Evolutionary conservation across 768 basidiomycete species (phyloP), one percentile per base, ranked within the genome.

Genomic region (Lactarius evosmus): DNA sequence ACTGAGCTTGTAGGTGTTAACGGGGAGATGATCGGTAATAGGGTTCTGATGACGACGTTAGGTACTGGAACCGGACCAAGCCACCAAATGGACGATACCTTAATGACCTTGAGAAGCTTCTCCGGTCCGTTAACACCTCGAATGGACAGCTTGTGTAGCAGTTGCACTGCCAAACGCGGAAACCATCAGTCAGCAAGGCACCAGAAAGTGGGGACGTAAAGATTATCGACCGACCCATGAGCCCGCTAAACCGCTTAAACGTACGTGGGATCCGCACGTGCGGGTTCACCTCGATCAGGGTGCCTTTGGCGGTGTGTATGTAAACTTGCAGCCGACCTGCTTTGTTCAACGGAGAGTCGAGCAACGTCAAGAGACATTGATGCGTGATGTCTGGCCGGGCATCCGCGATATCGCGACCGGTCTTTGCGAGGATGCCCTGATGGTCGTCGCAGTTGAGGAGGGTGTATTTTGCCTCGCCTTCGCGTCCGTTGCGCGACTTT

Each of bases 311-410:
- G 17, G 97, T 98, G 78, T 98, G 95, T 65, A 99, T 95, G 78
- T 96, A 99, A 19, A 99, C 95, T 75, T 98, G 97, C 12, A 98
- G 84, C 30, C 93, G 77, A 11, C 97, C 97, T 8, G 96, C 92
- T 77, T 98, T 98, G 83, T 99, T 99, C 51, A 99, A 78, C 1
- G 97, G 97, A 22, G 96, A 98, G 77, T 99, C 97, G 62, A 99
- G 84, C 7, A 99, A 81, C 0, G 97, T 99, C 69, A 99, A 78
- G 12, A 99, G 84, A 72, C 97, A 99, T 94, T 98, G 97, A 74
- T 99, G 97, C 0, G 97, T 98, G 71, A 98, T 98, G 77, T 98
- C 97, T 2, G 97, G 97, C 67, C 97, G 80, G n/a, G 97, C 97
- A 77, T 98, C 95, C 17, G 97, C 97, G 66, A 98, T 98, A 76